These are phyloP conservation scores for Adansonia rubrostipa DNA, from an alignment of 441 rosid genomes.

Conservation along the genomic window DNA sequence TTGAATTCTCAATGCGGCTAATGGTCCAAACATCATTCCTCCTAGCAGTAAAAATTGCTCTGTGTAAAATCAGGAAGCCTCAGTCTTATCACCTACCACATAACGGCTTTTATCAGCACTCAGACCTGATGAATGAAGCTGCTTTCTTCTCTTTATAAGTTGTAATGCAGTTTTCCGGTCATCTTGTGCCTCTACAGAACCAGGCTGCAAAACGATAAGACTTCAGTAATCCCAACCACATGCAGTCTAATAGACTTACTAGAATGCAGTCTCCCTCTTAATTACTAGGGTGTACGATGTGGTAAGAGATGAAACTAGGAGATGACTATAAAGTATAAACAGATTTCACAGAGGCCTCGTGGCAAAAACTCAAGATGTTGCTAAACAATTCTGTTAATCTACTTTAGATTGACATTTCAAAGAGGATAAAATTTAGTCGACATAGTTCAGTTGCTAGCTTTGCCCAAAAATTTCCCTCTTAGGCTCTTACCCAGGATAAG, in stretches of 20 bases:
- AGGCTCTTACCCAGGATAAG: not conserved
- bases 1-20: not conserved
- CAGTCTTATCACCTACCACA: constrained; percentile 54
- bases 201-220: constrained; percentile 50
- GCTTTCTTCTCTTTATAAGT: constrained; percentile 75
- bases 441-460: not conserved
- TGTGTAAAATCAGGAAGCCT: constrained; percentile 34
- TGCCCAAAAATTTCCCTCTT: not conserved
- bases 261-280: not conserved
- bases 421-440: not conserved
- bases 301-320: not conserved
- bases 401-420: not conserved
- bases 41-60: not conserved
- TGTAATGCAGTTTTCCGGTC: constrained; percentile 63
- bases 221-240: not conserved
- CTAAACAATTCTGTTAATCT: not conserved
- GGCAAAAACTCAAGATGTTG: not conserved
- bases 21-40: not conserved
- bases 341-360: constrained; percentile 1
- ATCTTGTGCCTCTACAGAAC: constrained; percentile 55
- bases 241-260: not conserved
- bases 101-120: constrained; percentile 49
- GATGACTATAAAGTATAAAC: not conserved
- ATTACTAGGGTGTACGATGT: not conserved
- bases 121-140: constrained; percentile 64